Evolutionary conservation across 805 yeast genomes (phyloP).

Genomic region (Spathaspora boniae): DNA sequence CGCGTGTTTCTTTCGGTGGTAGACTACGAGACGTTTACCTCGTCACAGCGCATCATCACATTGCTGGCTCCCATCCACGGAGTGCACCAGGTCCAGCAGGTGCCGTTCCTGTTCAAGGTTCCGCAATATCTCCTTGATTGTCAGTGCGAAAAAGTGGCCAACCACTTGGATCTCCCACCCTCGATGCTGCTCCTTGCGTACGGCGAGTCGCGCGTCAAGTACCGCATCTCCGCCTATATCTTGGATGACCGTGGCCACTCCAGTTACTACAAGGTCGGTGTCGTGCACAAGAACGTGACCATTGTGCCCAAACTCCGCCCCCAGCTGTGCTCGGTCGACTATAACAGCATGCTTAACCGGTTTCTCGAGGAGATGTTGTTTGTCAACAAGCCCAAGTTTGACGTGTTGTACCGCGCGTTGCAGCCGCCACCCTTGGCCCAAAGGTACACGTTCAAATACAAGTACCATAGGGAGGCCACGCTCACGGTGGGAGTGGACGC

Average conservation of each 20-base stretch:
- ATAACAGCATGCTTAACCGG: neutral
- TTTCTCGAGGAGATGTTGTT: neutral
- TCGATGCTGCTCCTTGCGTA: slow-evolving; percentile 1
- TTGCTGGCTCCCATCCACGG: too few relatives aligned
- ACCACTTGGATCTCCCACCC: slow-evolving; percentile 12
- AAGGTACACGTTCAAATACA: too few relatives aligned
- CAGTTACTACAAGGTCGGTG: slow-evolving; percentile 1
- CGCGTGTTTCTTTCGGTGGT: slow-evolving; percentile 9
- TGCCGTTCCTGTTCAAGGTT: slow-evolving; percentile 10
- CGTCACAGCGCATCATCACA: too few relatives aligned
- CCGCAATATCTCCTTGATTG: slow-evolving; percentile 11
- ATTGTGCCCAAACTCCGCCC: slow-evolving; percentile 4
- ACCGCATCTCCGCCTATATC: slow-evolving; percentile 6
- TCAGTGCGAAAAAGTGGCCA: slow-evolving; percentile 2
- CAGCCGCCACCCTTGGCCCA: neutral
- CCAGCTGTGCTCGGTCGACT: slow-evolving; percentile 1
- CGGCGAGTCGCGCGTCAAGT: slow-evolving; percentile 2
- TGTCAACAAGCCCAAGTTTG: slow-evolving; percentile 3
- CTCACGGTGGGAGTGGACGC: too few relatives aligned
- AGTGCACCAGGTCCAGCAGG: slow-evolving; percentile 5
- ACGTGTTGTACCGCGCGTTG: neutral
- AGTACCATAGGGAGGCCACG: too few relatives aligned
- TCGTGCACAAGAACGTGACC: neutral
- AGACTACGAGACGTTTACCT: slow-evolving; percentile 8
- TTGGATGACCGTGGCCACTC: neutral